Conservation (phyloP, 192 early-diverging fungal species). For the Mortierella hygrophila region DNA sequence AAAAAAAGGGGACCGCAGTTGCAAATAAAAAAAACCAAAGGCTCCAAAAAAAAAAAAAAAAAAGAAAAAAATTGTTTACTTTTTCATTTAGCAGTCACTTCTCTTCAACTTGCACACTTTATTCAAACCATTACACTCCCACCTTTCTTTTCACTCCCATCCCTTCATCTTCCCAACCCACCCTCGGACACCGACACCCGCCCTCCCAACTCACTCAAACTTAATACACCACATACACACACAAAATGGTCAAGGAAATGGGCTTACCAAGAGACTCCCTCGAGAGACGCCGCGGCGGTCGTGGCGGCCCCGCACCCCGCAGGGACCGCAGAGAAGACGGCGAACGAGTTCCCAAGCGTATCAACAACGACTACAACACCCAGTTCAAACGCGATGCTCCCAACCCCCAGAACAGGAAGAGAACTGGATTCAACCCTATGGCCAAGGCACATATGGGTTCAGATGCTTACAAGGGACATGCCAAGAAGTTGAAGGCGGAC, state of each 20-base stretch:
- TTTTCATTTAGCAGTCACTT: background rate
- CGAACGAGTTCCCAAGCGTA: conserved; percentile 25
- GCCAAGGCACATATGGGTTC: conserved; percentile 55
- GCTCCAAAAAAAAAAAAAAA: conserved; percentile 15
- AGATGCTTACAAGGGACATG: conserved; percentile 53
- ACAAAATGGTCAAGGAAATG: conserved; percentile 40
- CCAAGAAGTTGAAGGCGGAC: conserved; percentile 52
- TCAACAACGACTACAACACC: conserved; percentile 48
- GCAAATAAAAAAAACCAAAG: background rate
- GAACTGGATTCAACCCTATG: conserved; percentile 52
- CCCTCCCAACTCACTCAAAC: too few species aligned
- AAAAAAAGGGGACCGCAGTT: background rate
- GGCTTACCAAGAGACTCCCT: conserved; percentile 55
- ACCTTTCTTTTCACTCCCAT: too few species aligned
- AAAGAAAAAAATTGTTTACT: conserved; percentile 37
- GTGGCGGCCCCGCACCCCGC: conserved; percentile 49
- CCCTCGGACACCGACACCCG: background rate
- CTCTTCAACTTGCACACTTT: background rate
- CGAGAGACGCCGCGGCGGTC: conserved; percentile 45
- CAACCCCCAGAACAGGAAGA: conserved; percentile 12
- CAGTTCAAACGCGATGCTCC: conserved; percentile 23
- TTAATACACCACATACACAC: background rate
- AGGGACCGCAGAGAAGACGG: conserved; percentile 41
- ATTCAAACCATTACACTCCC: background rate
- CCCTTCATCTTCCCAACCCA: background rate